These are phyloP conservation scores for Silene noctiflora DNA, from an alignment of 179 eudicot genomes.

Conservation along the genomic window DNA sequence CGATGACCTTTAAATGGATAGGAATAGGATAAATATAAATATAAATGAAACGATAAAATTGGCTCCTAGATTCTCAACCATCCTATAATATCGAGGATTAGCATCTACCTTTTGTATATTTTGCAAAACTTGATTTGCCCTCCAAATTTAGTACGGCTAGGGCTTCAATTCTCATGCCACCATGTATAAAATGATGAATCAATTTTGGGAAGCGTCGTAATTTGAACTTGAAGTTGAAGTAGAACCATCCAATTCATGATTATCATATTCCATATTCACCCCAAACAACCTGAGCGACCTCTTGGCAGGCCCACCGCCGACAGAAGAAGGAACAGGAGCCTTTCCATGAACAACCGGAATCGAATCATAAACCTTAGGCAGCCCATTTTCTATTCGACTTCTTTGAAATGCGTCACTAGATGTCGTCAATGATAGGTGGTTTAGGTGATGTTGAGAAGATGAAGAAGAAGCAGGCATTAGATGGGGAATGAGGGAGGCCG, in stretches of 20 bases:
- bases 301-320: slow-evolving; percentile 31
- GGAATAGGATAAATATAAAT: neutral
- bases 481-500: neutral
- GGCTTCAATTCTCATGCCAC: slow-evolving; percentile 3
- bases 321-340: slow-evolving; percentile 20
- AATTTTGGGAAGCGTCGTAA: slow-evolving; percentile 5
- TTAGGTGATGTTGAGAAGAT: slow-evolving; percentile 2
- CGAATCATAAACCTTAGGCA: slow-evolving; percentile 50
- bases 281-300: slow-evolving; percentile 31
- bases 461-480: neutral
- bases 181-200: neutral
- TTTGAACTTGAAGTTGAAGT: slow-evolving; percentile 10
- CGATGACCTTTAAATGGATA: neutral
- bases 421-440: slow-evolving; percentile 4
- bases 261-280: slow-evolving; percentile 15
- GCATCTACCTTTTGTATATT: slow-evolving; percentile 10
- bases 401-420: neutral
- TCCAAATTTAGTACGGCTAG: slow-evolving; percentile 1
- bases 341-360: slow-evolving; percentile 76
- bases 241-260: neutral
- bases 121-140: slow-evolving; percentile 11
- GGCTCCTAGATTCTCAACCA: neutral
- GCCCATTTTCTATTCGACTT: slow-evolving; percentile 25
- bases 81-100: neutral
- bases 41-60: neutral